phyloP scores from a whole-genome alignment of 768 basidiomycete genomes.

The Mycena vitilis region DNA sequence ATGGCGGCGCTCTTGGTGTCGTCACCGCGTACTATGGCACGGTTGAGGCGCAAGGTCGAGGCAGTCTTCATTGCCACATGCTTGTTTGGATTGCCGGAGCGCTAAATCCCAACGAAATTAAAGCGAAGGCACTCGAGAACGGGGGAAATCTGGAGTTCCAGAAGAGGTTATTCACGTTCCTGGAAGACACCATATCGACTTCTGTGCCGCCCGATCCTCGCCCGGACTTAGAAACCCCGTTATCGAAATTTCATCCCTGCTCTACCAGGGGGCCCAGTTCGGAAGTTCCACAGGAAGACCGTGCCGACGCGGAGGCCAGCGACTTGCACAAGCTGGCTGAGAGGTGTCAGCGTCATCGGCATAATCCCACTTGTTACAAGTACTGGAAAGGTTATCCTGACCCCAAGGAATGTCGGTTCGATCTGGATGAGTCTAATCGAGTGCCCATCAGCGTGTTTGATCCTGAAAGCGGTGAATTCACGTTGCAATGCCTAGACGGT shows the following conservation, averaged over 20 bases:
- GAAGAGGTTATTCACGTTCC: neutral
- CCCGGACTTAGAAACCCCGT: neutral
- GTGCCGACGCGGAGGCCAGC: neutral
- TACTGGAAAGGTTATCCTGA: neutral
- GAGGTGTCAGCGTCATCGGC: neutral
- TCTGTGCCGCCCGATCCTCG: neutral
- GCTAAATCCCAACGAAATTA: neutral
- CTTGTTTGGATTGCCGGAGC: neutral
- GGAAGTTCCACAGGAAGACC: neutral
- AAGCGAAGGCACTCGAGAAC: neutral
- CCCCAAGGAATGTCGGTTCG: neutral
- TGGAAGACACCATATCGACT: neutral
- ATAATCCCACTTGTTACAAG: neutral
- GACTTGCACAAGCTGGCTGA: neutral
- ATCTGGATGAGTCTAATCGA: neutral
- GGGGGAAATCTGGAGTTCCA: neutral
- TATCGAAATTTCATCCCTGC: neutral
- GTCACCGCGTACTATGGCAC: neutral
- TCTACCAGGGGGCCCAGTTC: neutral
- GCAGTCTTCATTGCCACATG: neutral
- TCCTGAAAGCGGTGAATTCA: neutral
- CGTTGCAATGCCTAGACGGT: slow-evolving; percentile 3
- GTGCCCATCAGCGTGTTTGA: neutral
- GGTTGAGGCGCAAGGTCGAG: neutral
- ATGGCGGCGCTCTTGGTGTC: neutral